Evolutionary conservation across 148 eudicot species (phyloP), one percentile per base, ranked within the genome.

Genomic region (Amaranthus hypochondriacus): DNA sequence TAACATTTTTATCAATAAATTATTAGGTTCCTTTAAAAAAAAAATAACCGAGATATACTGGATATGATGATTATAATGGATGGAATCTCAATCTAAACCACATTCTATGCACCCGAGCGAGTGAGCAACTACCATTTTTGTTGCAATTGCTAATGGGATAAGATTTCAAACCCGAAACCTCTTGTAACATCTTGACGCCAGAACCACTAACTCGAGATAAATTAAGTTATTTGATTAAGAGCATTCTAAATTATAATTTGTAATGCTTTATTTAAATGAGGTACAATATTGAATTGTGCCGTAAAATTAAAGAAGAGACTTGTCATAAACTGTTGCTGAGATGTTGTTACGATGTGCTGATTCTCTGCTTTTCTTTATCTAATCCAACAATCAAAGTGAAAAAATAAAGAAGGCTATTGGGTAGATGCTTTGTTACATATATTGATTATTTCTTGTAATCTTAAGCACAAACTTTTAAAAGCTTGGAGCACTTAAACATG

Each of bases 201-300:
- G 39, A 28, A 28, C 2, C 39, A 28, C 39, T 0, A 28, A 28
- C 39, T 28, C 39, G 39, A 28, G 39, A 28, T 28, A 28, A 28
- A 28, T 28, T 0, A 2, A 28, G 39, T 0, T 28, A 28, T 28
- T 28, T 28, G 39, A 28, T 28, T 28, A 66, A 76, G 84, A 86
- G 83, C 88, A 85, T 81, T 81, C 84, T 70, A 84, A 82, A 84
- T 87, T 75, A 80, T 59, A 68, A 63, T 8, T 71, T 80, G 62
- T 73, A 67, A 67, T 73, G 76, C 79, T 82, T 84, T 75, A 81
- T 68, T 67, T 54, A 75, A 76, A 72, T 68, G 72, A 75, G 67
- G 72, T 5, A 50, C 28, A 48, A 54, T 76, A 76, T 57, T 52
- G 9, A 56, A 75, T 74, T 74, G 60, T 70, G 78, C 78, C 66